phyloP scores from a whole-genome alignment of 768 basidiomycete species.

The Termitomyces eurrhizus region DNA sequence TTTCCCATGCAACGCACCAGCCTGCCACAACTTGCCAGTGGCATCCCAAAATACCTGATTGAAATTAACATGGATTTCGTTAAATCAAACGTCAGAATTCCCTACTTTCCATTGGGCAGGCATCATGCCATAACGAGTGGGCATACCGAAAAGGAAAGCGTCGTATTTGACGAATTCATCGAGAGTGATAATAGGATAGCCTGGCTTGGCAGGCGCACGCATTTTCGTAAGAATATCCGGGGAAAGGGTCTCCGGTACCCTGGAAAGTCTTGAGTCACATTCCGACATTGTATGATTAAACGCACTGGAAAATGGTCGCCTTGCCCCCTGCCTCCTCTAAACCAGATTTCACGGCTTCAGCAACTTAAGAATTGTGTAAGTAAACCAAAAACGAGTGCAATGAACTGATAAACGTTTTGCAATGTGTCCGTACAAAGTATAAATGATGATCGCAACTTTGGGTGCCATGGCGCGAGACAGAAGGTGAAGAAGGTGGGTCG shows the following conservation, averaged over 20 bases:
- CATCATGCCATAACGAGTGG: slow-evolving; percentile 79
- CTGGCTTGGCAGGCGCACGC: slow-evolving; percentile 67
- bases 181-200: slow-evolving; percentile 65
- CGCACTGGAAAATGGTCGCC: slow-evolving; percentile 53
- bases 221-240: slow-evolving; percentile 62
- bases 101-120: slow-evolving; percentile 77
- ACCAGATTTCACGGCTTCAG: slow-evolving; percentile 48
- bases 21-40: slow-evolving; percentile 63
- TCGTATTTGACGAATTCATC: slow-evolving; percentile 55
- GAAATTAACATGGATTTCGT: neutral
- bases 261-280: slow-evolving; percentile 20
- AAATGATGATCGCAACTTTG: slow-evolving; percentile 67
- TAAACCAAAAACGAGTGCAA: neutral
- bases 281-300: neutral
- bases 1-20: slow-evolving; percentile 68
- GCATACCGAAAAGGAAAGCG: slow-evolving; percentile 72
- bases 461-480: slow-evolving; percentile 32
- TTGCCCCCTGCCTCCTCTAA: slow-evolving; percentile 45
- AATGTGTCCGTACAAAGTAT: slow-evolving; percentile 74
- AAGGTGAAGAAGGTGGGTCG: neutral
- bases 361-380: slow-evolving; percentile 40
- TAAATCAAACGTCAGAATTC: neutral
- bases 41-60: slow-evolving; percentile 72
- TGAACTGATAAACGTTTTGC: slow-evolving; percentile 47
- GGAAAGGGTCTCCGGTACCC: slow-evolving; percentile 77